phyloP scores from a whole-genome alignment of 2,329 filamentous ascomycete genomes.

The Neofusicoccum kwambonambiense region DNA sequence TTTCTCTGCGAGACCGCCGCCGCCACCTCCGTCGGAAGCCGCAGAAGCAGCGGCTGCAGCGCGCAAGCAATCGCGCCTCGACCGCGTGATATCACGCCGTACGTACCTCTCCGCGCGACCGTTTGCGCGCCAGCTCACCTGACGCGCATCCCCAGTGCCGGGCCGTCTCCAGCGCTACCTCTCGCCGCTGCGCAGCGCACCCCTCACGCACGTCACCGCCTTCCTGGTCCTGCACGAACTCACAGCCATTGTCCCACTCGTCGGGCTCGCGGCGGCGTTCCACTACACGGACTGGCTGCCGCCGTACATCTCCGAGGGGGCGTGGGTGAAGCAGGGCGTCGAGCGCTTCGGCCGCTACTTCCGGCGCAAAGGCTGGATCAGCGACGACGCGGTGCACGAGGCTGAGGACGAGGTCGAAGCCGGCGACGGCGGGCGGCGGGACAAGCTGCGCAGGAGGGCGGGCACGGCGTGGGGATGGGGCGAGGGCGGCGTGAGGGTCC shows the following conservation, averaged over 20 bases:
- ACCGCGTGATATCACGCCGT: slow-evolving; percentile 14
- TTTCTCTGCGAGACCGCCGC: not conserved
- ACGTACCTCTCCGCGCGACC: not conserved
- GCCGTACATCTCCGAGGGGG: slow-evolving; percentile 51
- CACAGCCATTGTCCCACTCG: slow-evolving; percentile 77
- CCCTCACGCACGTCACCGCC: slow-evolving; percentile 76
- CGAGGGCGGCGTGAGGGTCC: slow-evolving; percentile 43
- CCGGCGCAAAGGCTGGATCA: slow-evolving; percentile 71
- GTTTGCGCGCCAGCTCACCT: not conserved
- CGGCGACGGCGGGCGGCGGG: slow-evolving; percentile 26
- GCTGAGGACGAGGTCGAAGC: slow-evolving; percentile 42
- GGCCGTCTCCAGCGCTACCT: slow-evolving; percentile 68
- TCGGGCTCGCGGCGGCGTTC: slow-evolving; percentile 73
- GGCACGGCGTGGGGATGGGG: slow-evolving; percentile 39
- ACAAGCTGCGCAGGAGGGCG: slow-evolving; percentile 27
- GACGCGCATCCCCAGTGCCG: slow-evolving; percentile 44
- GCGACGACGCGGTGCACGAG: slow-evolving; percentile 37
- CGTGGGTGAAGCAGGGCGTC: slow-evolving; percentile 61
- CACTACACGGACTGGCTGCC: slow-evolving; percentile 79
- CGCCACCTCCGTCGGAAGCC: not conserved
- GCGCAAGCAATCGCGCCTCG: slow-evolving; percentile 16
- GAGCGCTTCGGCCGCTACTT: slow-evolving; percentile 76
- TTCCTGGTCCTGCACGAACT: slow-evolving; percentile 91
- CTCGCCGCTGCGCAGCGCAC: slow-evolving; percentile 68
- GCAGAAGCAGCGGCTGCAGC: not conserved